These are phyloP conservation scores for Nitzschia putrida DNA, from an alignment of 108 stramenopile genomes.

Conservation along the genomic window DNA sequence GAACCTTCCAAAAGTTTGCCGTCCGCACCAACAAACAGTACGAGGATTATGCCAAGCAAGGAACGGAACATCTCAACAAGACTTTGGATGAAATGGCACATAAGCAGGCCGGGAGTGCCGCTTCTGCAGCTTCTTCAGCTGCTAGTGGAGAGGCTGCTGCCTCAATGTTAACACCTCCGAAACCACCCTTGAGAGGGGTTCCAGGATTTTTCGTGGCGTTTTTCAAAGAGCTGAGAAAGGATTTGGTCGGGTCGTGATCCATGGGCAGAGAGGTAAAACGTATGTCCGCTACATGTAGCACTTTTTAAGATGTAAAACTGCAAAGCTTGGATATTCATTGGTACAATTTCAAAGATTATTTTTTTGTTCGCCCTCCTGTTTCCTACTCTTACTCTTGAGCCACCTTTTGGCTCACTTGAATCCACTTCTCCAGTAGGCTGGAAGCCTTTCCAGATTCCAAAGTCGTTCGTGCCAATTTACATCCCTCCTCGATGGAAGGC, in stretches of 20 bases:
- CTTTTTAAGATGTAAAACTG: background rate
- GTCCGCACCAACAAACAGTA: slow-evolving; percentile 71
- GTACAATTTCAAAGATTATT: background rate
- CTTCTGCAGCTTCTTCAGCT: slow-evolving; percentile 21
- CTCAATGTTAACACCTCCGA: slow-evolving; percentile 40
- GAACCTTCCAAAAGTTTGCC: slow-evolving; percentile 80
- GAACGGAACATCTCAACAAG: slow-evolving; percentile 60
- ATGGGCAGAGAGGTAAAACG: background rate
- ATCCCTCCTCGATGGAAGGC: slow-evolving; percentile 88
- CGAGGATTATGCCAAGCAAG: slow-evolving; percentile 66
- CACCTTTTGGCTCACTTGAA: slow-evolving; percentile 69
- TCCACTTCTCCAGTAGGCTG: slow-evolving; percentile 75
- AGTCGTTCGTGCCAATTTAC: slow-evolving; percentile 73
- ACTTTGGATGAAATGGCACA: slow-evolving; percentile 71
- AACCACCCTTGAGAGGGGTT: slow-evolving; percentile 64
- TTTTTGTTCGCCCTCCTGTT: background rate
- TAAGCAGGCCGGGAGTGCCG: slow-evolving; percentile 9
- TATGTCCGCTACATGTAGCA: background rate
- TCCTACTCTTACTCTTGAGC: slow-evolving; percentile 20
- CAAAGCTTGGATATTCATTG: no score
- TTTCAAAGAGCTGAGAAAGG: slow-evolving; percentile 69
- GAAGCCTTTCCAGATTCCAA: slow-evolving; percentile 77
- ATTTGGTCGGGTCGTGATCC: slow-evolving; percentile 50
- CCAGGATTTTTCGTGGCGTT: slow-evolving; percentile 79
- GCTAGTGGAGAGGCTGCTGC: background rate